Conservation (phyloP, 2,329 filamentous ascomycete species). For the Aspergillus arachidicola region DNA sequence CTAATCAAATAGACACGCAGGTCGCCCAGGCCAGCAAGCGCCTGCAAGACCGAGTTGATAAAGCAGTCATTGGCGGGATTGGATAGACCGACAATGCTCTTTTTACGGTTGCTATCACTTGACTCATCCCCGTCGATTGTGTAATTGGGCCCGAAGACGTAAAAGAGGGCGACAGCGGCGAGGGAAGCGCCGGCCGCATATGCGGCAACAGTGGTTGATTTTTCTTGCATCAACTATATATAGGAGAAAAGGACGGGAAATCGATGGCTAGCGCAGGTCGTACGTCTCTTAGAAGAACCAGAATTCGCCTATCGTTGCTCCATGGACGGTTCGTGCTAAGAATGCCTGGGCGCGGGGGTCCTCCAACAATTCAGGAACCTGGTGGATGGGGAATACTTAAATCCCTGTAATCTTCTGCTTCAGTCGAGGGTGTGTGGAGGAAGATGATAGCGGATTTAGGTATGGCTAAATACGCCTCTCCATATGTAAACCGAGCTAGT, state of each 20-base stretch:
- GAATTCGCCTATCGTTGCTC: constrained; percentile 17
- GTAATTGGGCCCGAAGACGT: constrained; percentile 97
- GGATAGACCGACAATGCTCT: constrained; percentile 81
- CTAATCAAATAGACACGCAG: constrained; percentile 88
- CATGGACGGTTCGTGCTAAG: constrained; percentile 12
- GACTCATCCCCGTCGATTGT: constrained; percentile 81
- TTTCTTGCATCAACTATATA: constrained; percentile 69
- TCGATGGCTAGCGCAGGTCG: neutral
- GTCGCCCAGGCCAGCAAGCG: constrained; percentile 85
- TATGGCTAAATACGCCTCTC: neutral
- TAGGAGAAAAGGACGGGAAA: neutral
- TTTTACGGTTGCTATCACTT: constrained; percentile 67
- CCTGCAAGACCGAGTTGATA: constrained; percentile 95
- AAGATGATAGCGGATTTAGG: too few relatives aligned
- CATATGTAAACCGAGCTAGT: neutral
- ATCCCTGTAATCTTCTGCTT: neutral
- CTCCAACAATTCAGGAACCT: neutral
- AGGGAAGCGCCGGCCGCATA: constrained; percentile 96
- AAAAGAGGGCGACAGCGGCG: constrained; percentile 90
- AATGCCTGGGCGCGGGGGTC: neutral
- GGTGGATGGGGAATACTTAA: neutral
- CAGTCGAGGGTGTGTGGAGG: neutral
- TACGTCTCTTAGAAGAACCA: neutral
- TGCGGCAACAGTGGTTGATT: constrained; percentile 78
- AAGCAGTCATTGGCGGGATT: constrained; percentile 96